Base-by-base conservation (phyloP, 768 basidiomycete species). In the Gloeophyllum trabeum region DNA sequence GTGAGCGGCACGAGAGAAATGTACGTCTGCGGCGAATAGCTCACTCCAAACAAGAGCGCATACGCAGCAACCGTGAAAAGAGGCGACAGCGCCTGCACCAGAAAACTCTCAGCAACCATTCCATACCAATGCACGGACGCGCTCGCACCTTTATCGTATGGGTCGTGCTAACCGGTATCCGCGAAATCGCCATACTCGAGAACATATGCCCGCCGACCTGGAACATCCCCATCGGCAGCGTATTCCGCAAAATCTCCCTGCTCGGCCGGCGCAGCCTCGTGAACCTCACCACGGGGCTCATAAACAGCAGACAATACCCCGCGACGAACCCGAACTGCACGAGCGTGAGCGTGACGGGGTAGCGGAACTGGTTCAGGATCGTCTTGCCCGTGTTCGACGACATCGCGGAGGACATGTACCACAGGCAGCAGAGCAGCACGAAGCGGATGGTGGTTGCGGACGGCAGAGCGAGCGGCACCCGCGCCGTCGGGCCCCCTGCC, bases 151-250 rank as follows among this genome's bases (percentile, higher is more conserved):
- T 99, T 63, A 98, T 97, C 37, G 94, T 98, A 60, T 99, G 96
- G 12, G 97, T 92, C 0, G 96, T 99, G 65, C 87, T 91, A 45
- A 99, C 96, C 2, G 87, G 90, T 46, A 97, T 94, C 40, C 91
- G 72, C 39, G 92, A 90, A 41, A 97, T 99, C 7, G 96, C 96
- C 65, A 99, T 82, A 51, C 91, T 94, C 14, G 92, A 92, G 59
- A 96, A 97, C 54, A 99, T 90, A 58, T 99, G 96, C 1, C 96
- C 96, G 5, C 82, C 90, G 24, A 99, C 93, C 63, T 99, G 96
- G 59, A 99, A 99, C 46, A 86, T 72, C 19, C 92, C 93, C 94
- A 98, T 98, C 1, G 93, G 90, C 21, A 96, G 57, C 2, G 93
- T 96, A 44, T 70, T 85, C 45, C 63, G 65, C 20, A 98, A 51